phyloP scores from a whole-genome alignment of 441 rosid species.

The Adansonia gregorii region DNA sequence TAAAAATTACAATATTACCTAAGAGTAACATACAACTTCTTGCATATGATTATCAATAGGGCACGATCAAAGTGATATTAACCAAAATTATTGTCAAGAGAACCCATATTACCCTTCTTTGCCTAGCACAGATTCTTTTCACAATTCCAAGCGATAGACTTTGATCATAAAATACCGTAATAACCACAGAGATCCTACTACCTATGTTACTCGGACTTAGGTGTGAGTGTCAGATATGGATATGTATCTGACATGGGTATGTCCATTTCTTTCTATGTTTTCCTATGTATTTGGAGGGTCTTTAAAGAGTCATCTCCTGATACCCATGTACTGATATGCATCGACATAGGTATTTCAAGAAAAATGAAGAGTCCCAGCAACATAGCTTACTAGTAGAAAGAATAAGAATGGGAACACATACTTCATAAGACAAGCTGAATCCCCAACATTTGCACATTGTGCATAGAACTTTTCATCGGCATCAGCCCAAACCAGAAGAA shows the following conservation, averaged over 20 bases:
- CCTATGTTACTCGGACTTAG: neutral
- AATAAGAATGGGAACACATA: slow-evolving; percentile 47
- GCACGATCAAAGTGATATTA: neutral
- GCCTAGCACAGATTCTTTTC: neutral
- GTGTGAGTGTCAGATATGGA: too few relatives aligned
- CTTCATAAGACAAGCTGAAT: slow-evolving; percentile 86
- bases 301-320: too few relatives aligned
- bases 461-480: slow-evolving; percentile 57
- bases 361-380: too few relatives aligned
- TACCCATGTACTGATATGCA: too few relatives aligned
- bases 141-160: neutral
- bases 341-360: too few relatives aligned
- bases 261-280: too few relatives aligned
- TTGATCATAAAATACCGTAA: neutral
- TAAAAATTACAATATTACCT: neutral
- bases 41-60: neutral
- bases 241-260: too few relatives aligned
- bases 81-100: neutral
- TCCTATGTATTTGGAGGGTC: too few relatives aligned
- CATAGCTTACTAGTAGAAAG: neutral
- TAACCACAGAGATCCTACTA: neutral
- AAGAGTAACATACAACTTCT: neutral
- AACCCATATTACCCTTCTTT: neutral
- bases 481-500: slow-evolving; percentile 85
- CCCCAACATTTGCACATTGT: slow-evolving; percentile 97